Evolutionary conservation across 106 monocot species (phyloP).

Genomic region (Phalaenopsis aphrodite): DNA sequence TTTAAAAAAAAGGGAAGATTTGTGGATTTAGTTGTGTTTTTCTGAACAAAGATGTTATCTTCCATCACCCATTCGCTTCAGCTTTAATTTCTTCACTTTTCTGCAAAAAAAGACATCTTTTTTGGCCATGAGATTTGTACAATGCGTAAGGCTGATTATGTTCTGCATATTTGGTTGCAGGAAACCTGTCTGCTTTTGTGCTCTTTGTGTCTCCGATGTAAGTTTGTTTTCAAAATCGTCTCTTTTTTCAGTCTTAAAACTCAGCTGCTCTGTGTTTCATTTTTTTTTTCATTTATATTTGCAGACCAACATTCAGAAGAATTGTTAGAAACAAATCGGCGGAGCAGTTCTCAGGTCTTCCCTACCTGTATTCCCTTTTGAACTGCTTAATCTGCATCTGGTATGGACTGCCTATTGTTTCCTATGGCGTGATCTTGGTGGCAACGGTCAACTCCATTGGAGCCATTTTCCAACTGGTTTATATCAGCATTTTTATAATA

Average conservation of each 20-base stretch:
- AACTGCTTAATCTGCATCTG: constrained; percentile 70
- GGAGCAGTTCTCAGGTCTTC: constrained; percentile 49
- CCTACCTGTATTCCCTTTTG: constrained; percentile 15
- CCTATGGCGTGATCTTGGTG: constrained; percentile 67
- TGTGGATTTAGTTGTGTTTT: not conserved
- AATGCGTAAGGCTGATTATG: not conserved
- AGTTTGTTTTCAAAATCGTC: constrained; percentile 14
- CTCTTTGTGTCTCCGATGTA: constrained; percentile 87
- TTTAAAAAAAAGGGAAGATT: not conserved
- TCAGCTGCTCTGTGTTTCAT: too few relatives aligned
- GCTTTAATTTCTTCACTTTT: too few relatives aligned
- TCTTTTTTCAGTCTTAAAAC: not conserved
- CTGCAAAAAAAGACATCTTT: too few relatives aligned
- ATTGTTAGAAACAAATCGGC: constrained; percentile 70
- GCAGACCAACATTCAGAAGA: constrained; percentile 64
- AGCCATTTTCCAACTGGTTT: constrained; percentile 71
- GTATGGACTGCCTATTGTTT: constrained; percentile 81
- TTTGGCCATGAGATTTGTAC: not conserved
- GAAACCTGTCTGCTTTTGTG: constrained; percentile 79
- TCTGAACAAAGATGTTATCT: too few relatives aligned
- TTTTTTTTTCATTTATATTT: not conserved
- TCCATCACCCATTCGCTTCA: too few relatives aligned
- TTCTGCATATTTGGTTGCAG: constrained; percentile 31
- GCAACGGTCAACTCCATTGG: constrained; percentile 77
- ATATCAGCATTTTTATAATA: constrained; percentile 53